A percentile compares a stretch with the other conserved stretches of the same genome.
phyloP scores from a whole-genome alignment of 2,329 filamentous ascomycete genomes.

The Purpureocillium takamizusanense region DNA sequence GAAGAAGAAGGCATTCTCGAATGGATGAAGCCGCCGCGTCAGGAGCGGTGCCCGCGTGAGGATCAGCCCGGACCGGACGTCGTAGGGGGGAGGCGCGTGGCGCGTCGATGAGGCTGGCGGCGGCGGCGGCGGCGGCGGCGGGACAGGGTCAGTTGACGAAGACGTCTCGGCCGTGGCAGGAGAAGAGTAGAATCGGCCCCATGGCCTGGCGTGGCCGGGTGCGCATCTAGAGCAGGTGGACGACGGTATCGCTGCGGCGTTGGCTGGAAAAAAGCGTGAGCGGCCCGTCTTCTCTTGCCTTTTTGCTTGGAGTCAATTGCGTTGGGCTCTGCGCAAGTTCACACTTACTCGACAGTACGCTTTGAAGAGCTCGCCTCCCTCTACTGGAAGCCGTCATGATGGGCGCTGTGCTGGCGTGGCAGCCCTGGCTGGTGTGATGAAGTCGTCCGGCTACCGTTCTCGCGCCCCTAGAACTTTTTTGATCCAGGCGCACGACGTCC shows the following conservation, averaged over 20 bases:
- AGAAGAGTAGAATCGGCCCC: slow-evolving; percentile 26
- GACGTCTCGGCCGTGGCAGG: slow-evolving; percentile 10
- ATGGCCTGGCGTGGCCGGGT: slow-evolving; percentile 15
- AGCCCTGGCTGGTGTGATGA: neutral
- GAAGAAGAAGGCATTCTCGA: slow-evolving; percentile 90
- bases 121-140: slow-evolving; percentile 9
- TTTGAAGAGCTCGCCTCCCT: slow-evolving; percentile 40
- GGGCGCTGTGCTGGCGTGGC: slow-evolving; percentile 8
- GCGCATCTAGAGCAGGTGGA: slow-evolving; percentile 28
- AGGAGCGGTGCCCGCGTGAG: slow-evolving; percentile 83
- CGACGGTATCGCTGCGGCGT: too few relatives aligned
- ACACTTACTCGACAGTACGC: slow-evolving; percentile 40
- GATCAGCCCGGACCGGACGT: slow-evolving; percentile 59
- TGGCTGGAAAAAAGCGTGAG: too few relatives aligned
- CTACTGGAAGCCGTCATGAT: slow-evolving; percentile 47
- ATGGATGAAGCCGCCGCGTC: slow-evolving; percentile 73
- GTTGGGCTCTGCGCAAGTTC: too few relatives aligned
- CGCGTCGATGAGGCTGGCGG: slow-evolving; percentile 7
- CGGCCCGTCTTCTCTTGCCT: too few relatives aligned
- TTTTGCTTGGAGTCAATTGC: too few relatives aligned
- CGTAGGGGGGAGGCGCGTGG: slow-evolving; percentile 25
- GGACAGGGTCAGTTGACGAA: slow-evolving; percentile 8
- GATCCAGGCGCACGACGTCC: neutral
- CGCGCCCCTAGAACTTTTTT: slow-evolving; percentile 15
- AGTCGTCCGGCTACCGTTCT: slow-evolving; percentile 3